Evolutionary conservation across 73 alveolate genomes (phyloP).

Genomic region (Tetrahymena malaccensis): DNA sequence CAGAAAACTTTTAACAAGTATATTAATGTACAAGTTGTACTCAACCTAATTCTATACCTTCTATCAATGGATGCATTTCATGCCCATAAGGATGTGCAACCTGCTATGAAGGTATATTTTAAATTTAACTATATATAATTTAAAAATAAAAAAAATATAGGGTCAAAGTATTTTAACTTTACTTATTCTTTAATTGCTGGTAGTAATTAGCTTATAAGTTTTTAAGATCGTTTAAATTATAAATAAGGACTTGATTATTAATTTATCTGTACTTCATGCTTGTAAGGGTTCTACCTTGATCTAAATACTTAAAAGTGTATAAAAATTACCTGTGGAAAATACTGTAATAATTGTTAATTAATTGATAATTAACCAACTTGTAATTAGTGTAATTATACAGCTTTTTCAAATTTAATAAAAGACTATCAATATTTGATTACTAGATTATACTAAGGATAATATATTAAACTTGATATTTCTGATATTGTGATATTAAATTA

Average conservation of each 20-base stretch:
- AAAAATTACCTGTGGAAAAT: not conserved
- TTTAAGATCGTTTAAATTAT: not conserved
- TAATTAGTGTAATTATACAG: not conserved
- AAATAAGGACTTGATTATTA: not conserved
- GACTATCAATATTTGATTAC: not conserved
- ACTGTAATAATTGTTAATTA: not conserved
- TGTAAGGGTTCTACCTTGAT: not conserved
- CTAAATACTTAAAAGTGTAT: not conserved
- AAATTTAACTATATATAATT: not conserved
- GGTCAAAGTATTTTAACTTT: not conserved
- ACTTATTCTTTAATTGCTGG: not conserved
- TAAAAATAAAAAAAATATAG: not conserved
- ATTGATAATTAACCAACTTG: not conserved
- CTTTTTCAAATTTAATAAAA: not conserved
- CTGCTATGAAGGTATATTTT: not conserved
- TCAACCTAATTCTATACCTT: not conserved
- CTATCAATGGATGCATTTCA: not conserved
- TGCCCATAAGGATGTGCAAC: not conserved
- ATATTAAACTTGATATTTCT: not conserved
- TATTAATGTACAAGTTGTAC: too few species aligned
- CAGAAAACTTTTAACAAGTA: too few species aligned
- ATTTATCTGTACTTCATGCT: not conserved
- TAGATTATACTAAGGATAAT: not conserved
- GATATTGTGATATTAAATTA: too few species aligned
- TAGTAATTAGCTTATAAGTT: not conserved